Evolutionary conservation across 805 yeast species (phyloP), one percentile per base, ranked within the genome.

Genomic region (Metschnikowia cerradonensis): DNA sequence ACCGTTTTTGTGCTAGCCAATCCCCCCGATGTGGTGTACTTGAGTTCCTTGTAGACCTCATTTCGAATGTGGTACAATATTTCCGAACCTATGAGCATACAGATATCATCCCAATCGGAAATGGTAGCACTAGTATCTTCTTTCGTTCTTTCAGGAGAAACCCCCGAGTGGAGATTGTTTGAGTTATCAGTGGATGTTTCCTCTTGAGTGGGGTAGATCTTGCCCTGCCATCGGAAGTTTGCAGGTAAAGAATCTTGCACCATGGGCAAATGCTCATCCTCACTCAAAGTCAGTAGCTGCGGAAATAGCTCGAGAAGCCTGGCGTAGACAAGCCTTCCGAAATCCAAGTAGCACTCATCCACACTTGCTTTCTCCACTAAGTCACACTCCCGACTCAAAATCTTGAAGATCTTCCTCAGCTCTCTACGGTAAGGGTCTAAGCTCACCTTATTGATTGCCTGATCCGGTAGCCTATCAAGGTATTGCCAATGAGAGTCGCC

Each of bases 21-120:
- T 0, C 99, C 99, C 19, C 95, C 91, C 0, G 97, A 90, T 0
- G 97, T 90, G 0, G 92, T 88, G 62, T 88, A 94, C 3, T 87
- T 86, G 40, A 92, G 68, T 23, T 75, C 77, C 1, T 71, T 61
- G 53, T 69, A 72, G 3, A 94, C 78, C 14, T 68, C 64, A 13
- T 64, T 56, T 37, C 98, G 72, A 1, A 90, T 67, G 0, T 79
- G 76, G 47, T 63, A 66, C 0, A 86, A 77, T 0, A 85, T 58
- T 13, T 75, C 74, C 0, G 95, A 83, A 0, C 88, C 98, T 0
- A 90, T 60, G 14, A 86, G 59, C 20, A 84, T 74, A 4, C 84
- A 67, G 0, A 90, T 67, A 63, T 92, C 97, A 62, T 91, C 96
- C 96, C 97, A 91, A 56, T 73, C 77, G 4, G 41, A 13, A 3